Evolutionary conservation across 2,329 filamentous ascomycete genomes (phyloP).

Genomic region (Exophiala calicioides): DNA sequence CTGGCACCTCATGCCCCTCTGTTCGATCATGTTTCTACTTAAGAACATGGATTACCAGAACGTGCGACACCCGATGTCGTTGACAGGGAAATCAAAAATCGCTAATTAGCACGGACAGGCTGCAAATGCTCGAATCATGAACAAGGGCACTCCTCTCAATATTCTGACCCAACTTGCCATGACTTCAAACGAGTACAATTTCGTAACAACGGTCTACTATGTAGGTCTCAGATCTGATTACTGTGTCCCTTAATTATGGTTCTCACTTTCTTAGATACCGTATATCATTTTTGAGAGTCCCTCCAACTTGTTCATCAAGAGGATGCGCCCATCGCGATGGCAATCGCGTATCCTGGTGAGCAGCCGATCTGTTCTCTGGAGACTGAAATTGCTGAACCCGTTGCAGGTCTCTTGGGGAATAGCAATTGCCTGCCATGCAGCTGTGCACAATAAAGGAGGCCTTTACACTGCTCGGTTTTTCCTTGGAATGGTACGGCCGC

Average conservation of each 20-base stretch:
- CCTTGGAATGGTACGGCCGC: too few relatives aligned
- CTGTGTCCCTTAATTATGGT: too few relatives aligned
- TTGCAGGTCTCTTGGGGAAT: constrained; percentile 62
- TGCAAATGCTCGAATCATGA: constrained; percentile 42
- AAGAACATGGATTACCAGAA: constrained; percentile 38
- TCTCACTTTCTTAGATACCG: constrained; percentile 66
- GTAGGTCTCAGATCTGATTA: too few relatives aligned
- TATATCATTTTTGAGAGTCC: constrained; percentile 75
- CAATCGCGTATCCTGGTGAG: constrained; percentile 36
- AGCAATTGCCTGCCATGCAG: constrained; percentile 65
- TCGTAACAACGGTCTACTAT: constrained; percentile 43
- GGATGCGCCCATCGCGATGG: constrained; percentile 58
- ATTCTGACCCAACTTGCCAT: constrained; percentile 43
- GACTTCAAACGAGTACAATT: constrained; percentile 45
- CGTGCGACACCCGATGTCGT: too few relatives aligned
- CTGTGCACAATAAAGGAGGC: constrained; percentile 57
- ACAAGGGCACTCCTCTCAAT: constrained; percentile 39
- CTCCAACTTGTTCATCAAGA: constrained; percentile 68
- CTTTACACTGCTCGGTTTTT: constrained; percentile 66
- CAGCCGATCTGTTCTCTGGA: constrained; percentile 17
- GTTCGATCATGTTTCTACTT: constrained; percentile 37
- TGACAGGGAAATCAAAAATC: too few relatives aligned
- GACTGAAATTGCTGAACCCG: constrained; percentile 68
- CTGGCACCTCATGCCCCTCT: constrained; percentile 46
- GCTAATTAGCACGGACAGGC: too few relatives aligned